These are phyloP conservation scores for Balamuthia mandrillaris DNA, from an alignment of 208 protist species.

Conservation along the genomic window DNA sequence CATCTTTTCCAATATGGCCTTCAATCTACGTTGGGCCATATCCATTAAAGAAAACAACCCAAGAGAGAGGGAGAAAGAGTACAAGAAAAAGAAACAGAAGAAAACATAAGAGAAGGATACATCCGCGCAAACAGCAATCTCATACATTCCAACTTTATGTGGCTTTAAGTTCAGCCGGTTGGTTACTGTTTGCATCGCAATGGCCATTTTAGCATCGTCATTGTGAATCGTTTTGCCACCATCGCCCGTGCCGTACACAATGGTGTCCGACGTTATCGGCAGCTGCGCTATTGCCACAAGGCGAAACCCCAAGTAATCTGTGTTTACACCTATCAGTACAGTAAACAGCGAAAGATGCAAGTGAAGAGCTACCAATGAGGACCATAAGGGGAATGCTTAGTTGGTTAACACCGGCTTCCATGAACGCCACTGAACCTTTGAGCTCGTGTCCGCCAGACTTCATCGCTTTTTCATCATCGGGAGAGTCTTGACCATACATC, in stretches of 20 bases:
- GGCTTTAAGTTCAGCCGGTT: neutral
- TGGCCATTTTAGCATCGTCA: neutral
- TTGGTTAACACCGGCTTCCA: neutral
- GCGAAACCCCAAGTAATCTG: slow-evolving; percentile 8
- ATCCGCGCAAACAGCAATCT: neutral
- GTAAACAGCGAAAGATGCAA: neutral
- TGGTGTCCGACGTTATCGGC: neutral
- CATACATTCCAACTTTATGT: neutral
- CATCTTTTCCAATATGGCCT: slow-evolving; percentile 9
- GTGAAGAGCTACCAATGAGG: neutral
- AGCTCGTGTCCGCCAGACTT: slow-evolving; percentile 24
- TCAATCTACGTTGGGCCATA: neutral
- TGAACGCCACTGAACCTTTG: neutral
- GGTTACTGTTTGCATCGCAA: neutral
- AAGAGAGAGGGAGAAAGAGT: neutral
- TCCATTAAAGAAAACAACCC: neutral
- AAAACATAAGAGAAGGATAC: neutral
- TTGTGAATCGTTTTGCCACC: neutral
- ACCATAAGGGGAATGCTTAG: slow-evolving; percentile 14
- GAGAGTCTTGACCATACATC: neutral
- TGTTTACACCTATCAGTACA: neutral
- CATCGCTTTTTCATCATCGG: slow-evolving; percentile 20
- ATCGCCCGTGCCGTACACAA: slow-evolving; percentile 21
- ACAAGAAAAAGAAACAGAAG: neutral
- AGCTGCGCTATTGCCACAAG: neutral